These are phyloP conservation scores for Saccharomyces cerevisiae DNA, from an alignment of 805 yeast species.

Conservation along the genomic window DNA sequence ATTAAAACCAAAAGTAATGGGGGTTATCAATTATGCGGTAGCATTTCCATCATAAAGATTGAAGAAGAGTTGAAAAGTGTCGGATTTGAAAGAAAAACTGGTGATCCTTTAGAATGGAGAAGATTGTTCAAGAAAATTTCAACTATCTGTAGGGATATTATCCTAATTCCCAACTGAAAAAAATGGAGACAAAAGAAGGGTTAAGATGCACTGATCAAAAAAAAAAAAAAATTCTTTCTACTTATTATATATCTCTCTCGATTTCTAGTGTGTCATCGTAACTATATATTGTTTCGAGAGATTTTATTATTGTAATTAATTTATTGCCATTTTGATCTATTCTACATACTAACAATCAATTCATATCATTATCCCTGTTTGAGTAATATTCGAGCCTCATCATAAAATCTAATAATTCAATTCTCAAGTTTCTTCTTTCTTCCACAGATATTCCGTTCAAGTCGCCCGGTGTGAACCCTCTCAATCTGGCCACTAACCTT, in stretches of 20 bases:
- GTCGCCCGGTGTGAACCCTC: slow-evolving; percentile 12
- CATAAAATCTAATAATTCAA: slow-evolving; percentile 20
- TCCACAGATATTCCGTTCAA: slow-evolving; percentile 10
- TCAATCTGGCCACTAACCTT: slow-evolving; percentile 12
- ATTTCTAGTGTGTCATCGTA: neutral
- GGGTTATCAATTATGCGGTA: slow-evolving; percentile 39
- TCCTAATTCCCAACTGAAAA: slow-evolving; percentile 34
- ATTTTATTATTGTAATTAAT: neutral
- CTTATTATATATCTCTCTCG: neutral
- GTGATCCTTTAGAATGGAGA: slow-evolving; percentile 73
- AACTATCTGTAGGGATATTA: slow-evolving; percentile 48
- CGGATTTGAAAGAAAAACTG: slow-evolving; percentile 46
- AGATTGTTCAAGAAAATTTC: slow-evolving; percentile 52
- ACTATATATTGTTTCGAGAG: neutral
- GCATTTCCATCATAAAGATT: slow-evolving; percentile 35
- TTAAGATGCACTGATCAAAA: neutral
- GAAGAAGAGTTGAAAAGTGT: slow-evolving; percentile 39
- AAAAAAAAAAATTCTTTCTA: neutral
- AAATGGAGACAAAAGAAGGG: neutral
- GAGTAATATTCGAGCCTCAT: slow-evolving; percentile 17
- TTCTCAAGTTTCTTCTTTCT: slow-evolving; percentile 20
- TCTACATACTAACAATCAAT: neutral
- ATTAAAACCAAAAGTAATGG: slow-evolving; percentile 38
- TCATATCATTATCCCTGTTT: neutral
- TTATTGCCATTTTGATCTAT: neutral